Percentiles rank a stretch among this genome's conserved stretches.
Evolutionary conservation across 768 basidiomycete genomes (phyloP).

Genomic region (Megacollybia marginata): DNA sequence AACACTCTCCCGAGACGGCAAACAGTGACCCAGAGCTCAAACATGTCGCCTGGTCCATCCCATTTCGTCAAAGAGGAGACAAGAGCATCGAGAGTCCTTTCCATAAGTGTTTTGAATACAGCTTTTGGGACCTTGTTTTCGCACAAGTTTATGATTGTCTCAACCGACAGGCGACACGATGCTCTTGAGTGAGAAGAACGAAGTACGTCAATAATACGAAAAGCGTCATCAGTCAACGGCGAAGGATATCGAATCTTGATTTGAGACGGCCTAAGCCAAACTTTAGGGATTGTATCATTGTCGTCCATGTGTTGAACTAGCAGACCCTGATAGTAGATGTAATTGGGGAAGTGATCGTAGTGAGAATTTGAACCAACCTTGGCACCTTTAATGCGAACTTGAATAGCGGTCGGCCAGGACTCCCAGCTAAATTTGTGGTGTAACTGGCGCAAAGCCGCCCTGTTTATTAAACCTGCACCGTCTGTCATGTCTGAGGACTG

Average conservation of each 20-base stretch:
- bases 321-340: constrained; percentile 13
- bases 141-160: constrained; percentile 55
- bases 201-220: constrained; percentile 45
- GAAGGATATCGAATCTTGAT: constrained; percentile 30
- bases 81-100: constrained; percentile 24
- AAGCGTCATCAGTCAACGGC: constrained; percentile 24
- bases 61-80: constrained; percentile 35
- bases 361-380: constrained; percentile 20
- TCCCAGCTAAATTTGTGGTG: constrained; percentile 22
- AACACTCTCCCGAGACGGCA: constrained; percentile 34
- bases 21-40: constrained; percentile 32
- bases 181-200: constrained; percentile 40
- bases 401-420: constrained; percentile 28
- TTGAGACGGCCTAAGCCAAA: constrained; percentile 23
- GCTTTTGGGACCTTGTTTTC: constrained; percentile 51
- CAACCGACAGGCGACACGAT: constrained; percentile 40
- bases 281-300: constrained; percentile 14
- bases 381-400: constrained; percentile 28
- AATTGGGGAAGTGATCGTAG: neutral
- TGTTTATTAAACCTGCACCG: constrained; percentile 30
- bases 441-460: constrained; percentile 18
- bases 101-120: constrained; percentile 32
- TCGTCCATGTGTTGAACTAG: constrained; percentile 22
- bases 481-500: constrained; percentile 31
- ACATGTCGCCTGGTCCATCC: constrained; percentile 35